phyloP scores from a whole-genome alignment of 78 protist genomes.

The Dictyostelium capitatum region DNA sequence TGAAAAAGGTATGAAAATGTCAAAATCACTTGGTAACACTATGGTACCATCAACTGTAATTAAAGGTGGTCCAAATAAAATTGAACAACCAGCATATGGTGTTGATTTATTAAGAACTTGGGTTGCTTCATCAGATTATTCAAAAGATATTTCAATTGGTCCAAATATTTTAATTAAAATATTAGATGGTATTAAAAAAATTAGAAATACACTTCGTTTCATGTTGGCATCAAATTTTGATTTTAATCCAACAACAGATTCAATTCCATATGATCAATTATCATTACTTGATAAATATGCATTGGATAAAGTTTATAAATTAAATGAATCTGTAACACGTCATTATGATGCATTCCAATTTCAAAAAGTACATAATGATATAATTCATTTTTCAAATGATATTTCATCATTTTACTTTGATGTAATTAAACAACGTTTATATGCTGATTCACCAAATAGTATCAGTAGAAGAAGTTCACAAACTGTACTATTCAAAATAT shows the following conservation, averaged over 20 bases:
- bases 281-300: conserved; percentile 64
- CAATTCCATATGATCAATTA: background rate
- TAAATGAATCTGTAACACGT: conserved; percentile 3
- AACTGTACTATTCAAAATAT: conserved; percentile 65
- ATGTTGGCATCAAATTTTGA: conserved; percentile 52
- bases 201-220: conserved; percentile 20
- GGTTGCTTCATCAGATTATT: conserved; percentile 90
- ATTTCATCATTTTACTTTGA: conserved; percentile 93
- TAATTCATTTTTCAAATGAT: conserved; percentile 65
- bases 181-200: conserved; percentile 32
- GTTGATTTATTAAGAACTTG: conserved; percentile 94
- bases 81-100: conserved; percentile 87
- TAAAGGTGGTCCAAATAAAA: conserved; percentile 81
- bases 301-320: background rate
- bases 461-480: conserved; percentile 67
- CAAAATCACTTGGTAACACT: conserved; percentile 95
- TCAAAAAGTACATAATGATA: conserved; percentile 20
- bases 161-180: conserved; percentile 40
- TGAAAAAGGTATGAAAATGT: conserved; percentile 91
- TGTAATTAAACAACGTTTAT: conserved; percentile 87
- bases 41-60: conserved; percentile 87
- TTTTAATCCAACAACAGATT: conserved; percentile 23
- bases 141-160: conserved; percentile 88
- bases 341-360: conserved; percentile 77
- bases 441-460: conserved; percentile 77